phyloP scores from a whole-genome alignment of 257 asterid species.

The Knoxia roxburghii region DNA sequence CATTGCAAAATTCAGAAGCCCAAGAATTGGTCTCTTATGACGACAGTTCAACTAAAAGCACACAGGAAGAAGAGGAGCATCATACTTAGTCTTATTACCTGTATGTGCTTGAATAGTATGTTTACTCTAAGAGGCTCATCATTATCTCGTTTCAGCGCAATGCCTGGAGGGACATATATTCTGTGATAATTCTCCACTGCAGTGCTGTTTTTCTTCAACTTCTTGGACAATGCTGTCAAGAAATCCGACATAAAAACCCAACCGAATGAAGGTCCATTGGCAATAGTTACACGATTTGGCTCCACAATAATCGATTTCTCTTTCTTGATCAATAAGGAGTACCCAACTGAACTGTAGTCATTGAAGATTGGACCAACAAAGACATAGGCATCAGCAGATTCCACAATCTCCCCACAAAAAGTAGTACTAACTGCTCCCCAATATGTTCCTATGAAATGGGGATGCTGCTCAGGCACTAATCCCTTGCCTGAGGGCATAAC shows the following conservation, averaged over 20 bases:
- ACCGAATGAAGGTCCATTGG: conserved; percentile 32
- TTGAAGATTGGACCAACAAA: conserved; percentile 35
- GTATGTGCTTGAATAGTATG: conserved; percentile 31
- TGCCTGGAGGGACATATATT: conserved; percentile 31
- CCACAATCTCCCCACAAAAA: conserved; percentile 34
- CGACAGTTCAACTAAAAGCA: not conserved
- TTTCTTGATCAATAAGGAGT: conserved; percentile 28
- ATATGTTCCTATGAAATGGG: conserved; percentile 29
- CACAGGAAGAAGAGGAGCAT: not conserved
- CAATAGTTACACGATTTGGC: conserved; percentile 29
- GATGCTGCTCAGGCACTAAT: conserved; percentile 29
- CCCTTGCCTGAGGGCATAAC: conserved; percentile 36
- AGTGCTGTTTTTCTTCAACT: conserved; percentile 23
- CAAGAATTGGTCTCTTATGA: not conserved
- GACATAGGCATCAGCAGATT: conserved; percentile 35
- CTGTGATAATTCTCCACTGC: conserved; percentile 29
- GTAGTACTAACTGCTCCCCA: conserved; percentile 34
- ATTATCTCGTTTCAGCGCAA: conserved; percentile 19
- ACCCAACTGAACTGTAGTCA: conserved; percentile 35
- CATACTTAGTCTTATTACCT: conserved; percentile 15
- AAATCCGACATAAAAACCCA: conserved; percentile 33
- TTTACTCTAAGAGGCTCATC: conserved; percentile 31
- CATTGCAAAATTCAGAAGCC: not conserved
- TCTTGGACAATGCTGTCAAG: conserved; percentile 24
- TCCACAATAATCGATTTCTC: conserved; percentile 25